Conservation (phyloP, 2,329 filamentous ascomycete species). For the Verticillium klebahnii region DNA sequence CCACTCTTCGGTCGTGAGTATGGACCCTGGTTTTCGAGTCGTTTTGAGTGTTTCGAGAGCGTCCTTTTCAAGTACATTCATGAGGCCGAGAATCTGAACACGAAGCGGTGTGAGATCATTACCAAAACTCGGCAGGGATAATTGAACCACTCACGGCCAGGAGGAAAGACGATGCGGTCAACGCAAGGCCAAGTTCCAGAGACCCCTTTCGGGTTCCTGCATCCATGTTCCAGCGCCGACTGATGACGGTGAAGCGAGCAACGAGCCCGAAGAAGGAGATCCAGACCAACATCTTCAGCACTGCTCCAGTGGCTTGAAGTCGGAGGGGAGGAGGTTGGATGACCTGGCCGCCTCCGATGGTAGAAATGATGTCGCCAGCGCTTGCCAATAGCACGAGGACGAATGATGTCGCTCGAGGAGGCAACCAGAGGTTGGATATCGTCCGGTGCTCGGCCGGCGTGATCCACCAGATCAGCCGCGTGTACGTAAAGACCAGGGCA, state of each 20-base stretch:
- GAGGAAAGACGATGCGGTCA: conserved; percentile 5
- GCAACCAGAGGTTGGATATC: conserved; percentile 6
- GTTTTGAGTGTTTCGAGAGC: conserved; percentile 1
- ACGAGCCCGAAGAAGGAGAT: conserved; percentile 2
- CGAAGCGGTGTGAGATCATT: neutral
- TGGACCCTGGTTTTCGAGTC: neutral
- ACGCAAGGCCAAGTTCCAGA: conserved; percentile 6
- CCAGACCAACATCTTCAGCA: conserved; percentile 8
- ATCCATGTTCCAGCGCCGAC: conserved; percentile 7
- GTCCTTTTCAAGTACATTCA: conserved; percentile 7
- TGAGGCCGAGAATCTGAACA: conserved; percentile 6
- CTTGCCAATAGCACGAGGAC: conserved; percentile 1
- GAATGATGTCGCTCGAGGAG: conserved; percentile 6
- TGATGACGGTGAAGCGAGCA: conserved; percentile 5
- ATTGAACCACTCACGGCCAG: conserved; percentile 4
- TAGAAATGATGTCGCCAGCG: conserved; percentile 3
- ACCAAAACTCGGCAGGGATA: neutral
- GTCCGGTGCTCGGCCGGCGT: conserved; percentile 5
- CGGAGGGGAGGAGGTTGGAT: conserved; percentile 2
- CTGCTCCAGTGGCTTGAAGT: conserved; percentile 3
- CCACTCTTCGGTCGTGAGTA: conserved; percentile 10
- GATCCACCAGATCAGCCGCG: conserved; percentile 10
- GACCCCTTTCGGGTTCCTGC: neutral
- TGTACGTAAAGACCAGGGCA: conserved; percentile 10
- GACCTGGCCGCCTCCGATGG: conserved; percentile 5